Conservation (phyloP, 345 rosid species). For the Kandelia obovata region DNA sequence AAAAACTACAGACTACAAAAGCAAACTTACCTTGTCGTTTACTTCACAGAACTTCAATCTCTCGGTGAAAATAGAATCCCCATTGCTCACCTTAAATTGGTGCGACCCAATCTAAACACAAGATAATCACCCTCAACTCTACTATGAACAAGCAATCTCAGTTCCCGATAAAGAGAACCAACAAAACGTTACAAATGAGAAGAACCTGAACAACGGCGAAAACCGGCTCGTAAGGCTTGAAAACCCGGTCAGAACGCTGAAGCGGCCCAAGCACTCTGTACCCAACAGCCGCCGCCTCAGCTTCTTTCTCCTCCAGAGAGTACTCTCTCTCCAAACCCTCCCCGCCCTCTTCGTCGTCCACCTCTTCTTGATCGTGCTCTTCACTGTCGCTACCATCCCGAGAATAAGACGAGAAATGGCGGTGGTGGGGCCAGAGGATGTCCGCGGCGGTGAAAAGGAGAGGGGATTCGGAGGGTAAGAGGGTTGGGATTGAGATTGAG, state of each 20-base stretch:
- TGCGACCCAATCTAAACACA: conserved; percentile 70
- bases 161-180: conserved; percentile 2
- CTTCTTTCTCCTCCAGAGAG: conserved; percentile 65
- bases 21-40: conserved; percentile 64
- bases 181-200: not conserved
- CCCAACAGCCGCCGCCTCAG: conserved; percentile 78
- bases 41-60: conserved; percentile 89
- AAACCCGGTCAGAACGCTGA: conserved; percentile 46
- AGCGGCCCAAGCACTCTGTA: conserved; percentile 75
- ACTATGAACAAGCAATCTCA: not conserved
- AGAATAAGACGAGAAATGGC: conserved; percentile 46
- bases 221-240: conserved; percentile 70
- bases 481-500: conserved; percentile 21
- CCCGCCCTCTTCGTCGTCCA: not conserved
- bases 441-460: conserved; percentile 13
- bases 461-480: conserved; percentile 3
- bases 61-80: conserved; percentile 76
- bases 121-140: not conserved
- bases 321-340: conserved; percentile 40
- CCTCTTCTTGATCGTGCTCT: conserved; percentile 7
- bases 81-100: conserved; percentile 94
- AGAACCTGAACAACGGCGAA: conserved; percentile 88
- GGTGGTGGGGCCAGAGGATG: conserved; percentile 21
- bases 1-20: not conserved
- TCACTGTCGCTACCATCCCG: conserved; percentile 28